A percentile compares a stretch with the other conserved stretches of the same genome.
phyloP scores from a whole-genome alignment of 1,284 basidiomycete species.

The Ustilago vetiveriae region DNA sequence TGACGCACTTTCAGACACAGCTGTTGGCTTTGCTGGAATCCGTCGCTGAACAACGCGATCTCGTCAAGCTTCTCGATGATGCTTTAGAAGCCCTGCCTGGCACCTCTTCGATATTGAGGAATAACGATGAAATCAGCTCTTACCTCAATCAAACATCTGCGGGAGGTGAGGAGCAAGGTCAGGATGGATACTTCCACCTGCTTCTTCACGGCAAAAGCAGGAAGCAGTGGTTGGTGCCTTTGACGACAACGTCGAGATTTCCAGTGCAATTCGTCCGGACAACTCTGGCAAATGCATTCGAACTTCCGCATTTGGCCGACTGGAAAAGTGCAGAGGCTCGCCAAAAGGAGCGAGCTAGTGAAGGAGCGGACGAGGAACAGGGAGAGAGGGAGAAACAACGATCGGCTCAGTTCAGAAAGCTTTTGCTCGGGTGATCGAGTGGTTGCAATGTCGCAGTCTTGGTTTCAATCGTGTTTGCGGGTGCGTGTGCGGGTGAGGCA shows the following conservation, averaged over 20 bases:
- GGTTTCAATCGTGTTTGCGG: no score
- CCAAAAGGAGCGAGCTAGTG: background rate
- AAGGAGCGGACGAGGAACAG: background rate
- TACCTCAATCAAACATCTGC: conserved; percentile 25
- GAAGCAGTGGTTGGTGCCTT: conserved; percentile 28
- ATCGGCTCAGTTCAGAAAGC: conserved; percentile 5
- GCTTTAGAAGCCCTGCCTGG: background rate
- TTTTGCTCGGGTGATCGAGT: conserved; percentile 1
- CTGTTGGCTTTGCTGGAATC: conserved; percentile 34
- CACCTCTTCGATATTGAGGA: background rate
- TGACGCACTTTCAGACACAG: conserved; percentile 61
- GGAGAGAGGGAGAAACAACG: conserved; percentile 2
- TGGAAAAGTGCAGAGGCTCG: conserved; percentile 39
- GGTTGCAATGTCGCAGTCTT: no score
- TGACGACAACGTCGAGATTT: conserved; percentile 11
- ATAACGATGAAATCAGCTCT: background rate
- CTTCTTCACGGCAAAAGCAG: conserved; percentile 3
- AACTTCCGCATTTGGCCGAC: conserved; percentile 52
- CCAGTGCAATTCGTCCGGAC: conserved; percentile 37
- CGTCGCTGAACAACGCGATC: background rate
- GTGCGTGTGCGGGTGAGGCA: no score
- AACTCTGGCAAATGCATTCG: conserved; percentile 46
- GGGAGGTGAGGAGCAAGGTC: conserved; percentile 15
- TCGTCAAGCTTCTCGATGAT: conserved; percentile 11
- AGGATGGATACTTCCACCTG: conserved; percentile 29